Evolutionary conservation across 805 yeast species (phyloP).

Genomic region (Zygosaccharomyces kombuchaensis): DNA sequence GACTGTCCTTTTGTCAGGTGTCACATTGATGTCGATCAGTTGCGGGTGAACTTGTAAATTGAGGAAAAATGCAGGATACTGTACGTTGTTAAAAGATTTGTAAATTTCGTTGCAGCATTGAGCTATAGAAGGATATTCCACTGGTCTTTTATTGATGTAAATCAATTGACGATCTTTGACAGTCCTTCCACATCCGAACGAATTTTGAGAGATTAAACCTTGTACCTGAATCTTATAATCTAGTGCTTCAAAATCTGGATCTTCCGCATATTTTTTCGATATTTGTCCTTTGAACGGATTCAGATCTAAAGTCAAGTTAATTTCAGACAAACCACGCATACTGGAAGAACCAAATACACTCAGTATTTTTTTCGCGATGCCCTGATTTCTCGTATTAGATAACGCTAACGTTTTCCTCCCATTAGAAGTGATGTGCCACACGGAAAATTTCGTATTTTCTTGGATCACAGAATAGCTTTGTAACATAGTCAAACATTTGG

Average conservation of each 20-base stretch:
- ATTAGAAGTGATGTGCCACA: conserved; percentile 47
- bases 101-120: conserved; percentile 71
- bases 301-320: conserved; percentile 43
- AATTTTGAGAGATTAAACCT: conserved; percentile 72
- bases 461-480: conserved; percentile 66
- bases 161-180: conserved; percentile 71
- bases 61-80: conserved; percentile 65
- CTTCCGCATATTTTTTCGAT: conserved; percentile 15
- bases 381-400: conserved; percentile 50
- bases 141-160: conserved; percentile 75
- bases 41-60: conserved; percentile 51
- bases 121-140: conserved; percentile 48
- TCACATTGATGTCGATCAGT: conserved; percentile 75
- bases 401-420: conserved; percentile 53
- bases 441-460: conserved; percentile 53
- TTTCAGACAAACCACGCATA: conserved; percentile 49
- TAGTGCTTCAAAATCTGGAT: conserved; percentile 10
- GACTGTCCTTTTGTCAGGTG: conserved; percentile 83
- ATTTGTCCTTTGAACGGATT: conserved; percentile 28
- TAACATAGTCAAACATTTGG: conserved; percentile 56
- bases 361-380: conserved; percentile 54
- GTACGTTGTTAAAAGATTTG: conserved; percentile 64
- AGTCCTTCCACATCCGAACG: conserved; percentile 74
- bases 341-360: conserved; percentile 70
- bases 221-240: conserved; percentile 38